Percentiles rank a stretch among this genome's conserved stretches.
Conservation (phyloP, 176 grass and related monocot genomes). For the Carex myosuroides region DNA sequence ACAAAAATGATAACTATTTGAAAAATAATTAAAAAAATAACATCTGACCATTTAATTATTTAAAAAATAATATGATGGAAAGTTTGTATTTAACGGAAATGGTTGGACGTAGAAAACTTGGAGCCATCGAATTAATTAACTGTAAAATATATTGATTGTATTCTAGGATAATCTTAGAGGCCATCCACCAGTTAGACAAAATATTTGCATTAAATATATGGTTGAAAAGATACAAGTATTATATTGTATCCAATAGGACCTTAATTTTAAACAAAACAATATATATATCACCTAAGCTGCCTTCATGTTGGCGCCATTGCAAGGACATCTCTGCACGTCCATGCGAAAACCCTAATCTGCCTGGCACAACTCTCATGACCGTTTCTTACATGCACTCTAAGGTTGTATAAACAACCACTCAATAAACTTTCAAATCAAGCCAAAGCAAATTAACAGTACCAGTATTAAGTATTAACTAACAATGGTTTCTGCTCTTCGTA, state of each 20-base stretch:
- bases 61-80: neutral
- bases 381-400: slow-evolving; percentile 2
- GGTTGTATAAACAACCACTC: neutral
- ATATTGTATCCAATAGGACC: neutral
- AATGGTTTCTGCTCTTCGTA: slow-evolving; percentile 16
- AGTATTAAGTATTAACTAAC: neutral
- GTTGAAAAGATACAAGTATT: neutral
- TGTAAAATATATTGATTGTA: neutral
- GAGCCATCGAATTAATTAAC: neutral
- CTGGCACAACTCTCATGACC: neutral
- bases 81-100: neutral
- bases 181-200: neutral
- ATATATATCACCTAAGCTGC: neutral
- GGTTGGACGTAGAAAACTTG: neutral
- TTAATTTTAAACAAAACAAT: neutral
- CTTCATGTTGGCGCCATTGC: neutral
- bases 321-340: slow-evolving; percentile 18
- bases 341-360: neutral
- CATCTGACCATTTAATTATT: neutral
- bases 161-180: neutral
- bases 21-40: no score
- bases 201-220: neutral
- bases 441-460: neutral
- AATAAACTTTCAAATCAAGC: neutral
- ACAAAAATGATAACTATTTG: no score